Conservation (phyloP, 306 rosid species). For the Rubus idaeus region DNA sequence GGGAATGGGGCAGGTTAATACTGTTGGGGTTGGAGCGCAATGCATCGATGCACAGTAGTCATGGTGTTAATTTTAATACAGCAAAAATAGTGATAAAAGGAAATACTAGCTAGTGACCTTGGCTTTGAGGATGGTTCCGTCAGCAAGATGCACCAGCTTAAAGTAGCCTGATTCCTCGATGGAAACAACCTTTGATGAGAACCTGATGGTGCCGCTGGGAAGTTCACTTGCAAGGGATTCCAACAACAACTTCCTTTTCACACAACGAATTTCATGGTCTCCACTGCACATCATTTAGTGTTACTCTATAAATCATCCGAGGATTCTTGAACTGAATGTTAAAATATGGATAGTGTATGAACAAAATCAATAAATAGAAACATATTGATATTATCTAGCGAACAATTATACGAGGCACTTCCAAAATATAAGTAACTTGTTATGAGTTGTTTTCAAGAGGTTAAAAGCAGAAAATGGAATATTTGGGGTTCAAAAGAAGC, state of each 20-base stretch:
- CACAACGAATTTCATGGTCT: conserved; percentile 49
- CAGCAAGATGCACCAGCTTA: conserved; percentile 67
- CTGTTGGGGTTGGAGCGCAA: background rate
- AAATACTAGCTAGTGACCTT: conserved; percentile 35
- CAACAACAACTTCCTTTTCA: conserved; percentile 48
- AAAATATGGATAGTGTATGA: background rate
- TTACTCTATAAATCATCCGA: background rate
- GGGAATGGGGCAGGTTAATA: background rate
- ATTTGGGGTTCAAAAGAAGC: background rate
- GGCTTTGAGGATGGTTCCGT: conserved; percentile 57
- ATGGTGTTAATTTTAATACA: background rate
- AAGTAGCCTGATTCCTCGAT: conserved; percentile 55
- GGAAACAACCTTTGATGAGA: conserved; percentile 65
- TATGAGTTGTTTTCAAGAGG: background rate
- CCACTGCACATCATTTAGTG: conserved; percentile 18
- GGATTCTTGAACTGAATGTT: background rate
- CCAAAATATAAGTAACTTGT: background rate
- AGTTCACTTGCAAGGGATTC: conserved; percentile 67
- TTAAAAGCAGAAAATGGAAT: background rate
- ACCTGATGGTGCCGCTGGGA: conserved; percentile 63
- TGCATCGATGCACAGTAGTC: background rate
- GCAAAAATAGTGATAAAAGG: background rate
- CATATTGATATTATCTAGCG: background rate
- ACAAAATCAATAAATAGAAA: background rate
- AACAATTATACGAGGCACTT: background rate